Evolutionary conservation across 352 stramenopile genomes (phyloP).

Genomic region (Globisporangium carolinianum): DNA sequence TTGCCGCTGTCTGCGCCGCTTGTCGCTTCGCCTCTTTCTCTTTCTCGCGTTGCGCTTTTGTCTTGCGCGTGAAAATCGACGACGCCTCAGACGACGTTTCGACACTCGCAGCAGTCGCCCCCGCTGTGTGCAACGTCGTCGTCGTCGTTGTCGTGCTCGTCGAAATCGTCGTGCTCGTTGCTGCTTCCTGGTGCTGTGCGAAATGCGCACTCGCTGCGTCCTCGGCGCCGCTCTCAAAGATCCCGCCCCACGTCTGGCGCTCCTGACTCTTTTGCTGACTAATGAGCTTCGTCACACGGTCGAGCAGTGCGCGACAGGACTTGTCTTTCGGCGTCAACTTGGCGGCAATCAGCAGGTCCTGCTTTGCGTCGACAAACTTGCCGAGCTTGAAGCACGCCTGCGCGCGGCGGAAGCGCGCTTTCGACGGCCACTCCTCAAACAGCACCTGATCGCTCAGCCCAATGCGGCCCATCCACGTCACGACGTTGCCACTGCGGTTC

Average conservation of each 20-base stretch:
- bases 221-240: slow-evolving; percentile 45
- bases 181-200: slow-evolving; percentile 12
- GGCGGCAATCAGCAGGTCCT: slow-evolving; percentile 71
- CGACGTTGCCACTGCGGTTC: slow-evolving; percentile 74
- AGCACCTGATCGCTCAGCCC: slow-evolving; percentile 72
- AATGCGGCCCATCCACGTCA: slow-evolving; percentile 79
- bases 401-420: slow-evolving; percentile 77
- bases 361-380: slow-evolving; percentile 66
- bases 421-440: slow-evolving; percentile 83
- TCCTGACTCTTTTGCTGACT: slow-evolving; percentile 73
- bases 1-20: slow-evolving; percentile 1
- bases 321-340: slow-evolving; percentile 81
- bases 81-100: slow-evolving; percentile 13
- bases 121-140: not conserved
- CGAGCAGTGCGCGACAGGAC: slow-evolving; percentile 65
- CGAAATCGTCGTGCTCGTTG: slow-evolving; percentile 13
- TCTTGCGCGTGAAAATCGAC: slow-evolving; percentile 74
- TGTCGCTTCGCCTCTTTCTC: slow-evolving; percentile 16
- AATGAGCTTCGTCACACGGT: slow-evolving; percentile 62
- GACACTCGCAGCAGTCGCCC: too few relatives aligned
- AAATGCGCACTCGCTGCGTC: slow-evolving; percentile 8
- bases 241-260: slow-evolving; percentile 75
- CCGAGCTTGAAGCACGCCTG: slow-evolving; percentile 69
- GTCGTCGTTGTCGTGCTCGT: not conserved
- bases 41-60: slow-evolving; percentile 33